These are phyloP conservation scores for Ophiostoma novo-ulmi DNA, from an alignment of 2,329 filamentous ascomycete genomes.

Conservation along the genomic window DNA sequence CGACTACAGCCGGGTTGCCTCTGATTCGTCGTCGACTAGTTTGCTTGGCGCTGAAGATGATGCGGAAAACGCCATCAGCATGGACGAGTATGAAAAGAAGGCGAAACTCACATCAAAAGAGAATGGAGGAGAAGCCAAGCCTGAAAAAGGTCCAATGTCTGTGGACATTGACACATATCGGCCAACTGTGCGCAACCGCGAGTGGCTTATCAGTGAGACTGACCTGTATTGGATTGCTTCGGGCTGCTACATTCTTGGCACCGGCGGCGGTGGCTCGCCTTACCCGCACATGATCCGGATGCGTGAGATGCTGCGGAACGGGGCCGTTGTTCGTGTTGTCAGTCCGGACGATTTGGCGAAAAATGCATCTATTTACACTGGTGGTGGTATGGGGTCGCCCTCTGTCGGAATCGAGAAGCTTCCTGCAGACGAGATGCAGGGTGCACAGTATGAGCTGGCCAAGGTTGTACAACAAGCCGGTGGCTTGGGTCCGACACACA, in stretches of 20 bases:
- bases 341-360: slow-evolving; percentile 28
- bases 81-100: slow-evolving; percentile 1
- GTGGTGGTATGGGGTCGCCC: not conserved
- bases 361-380: not conserved
- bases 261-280: slow-evolving; percentile 55
- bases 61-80: not conserved
- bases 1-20: not conserved
- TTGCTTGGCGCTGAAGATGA: not conserved
- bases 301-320: slow-evolving; percentile 46
- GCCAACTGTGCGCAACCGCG: not conserved
- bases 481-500: slow-evolving; percentile 33
- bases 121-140: not conserved
- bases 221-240: slow-evolving; percentile 54
- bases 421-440: not conserved
- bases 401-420: not conserved
- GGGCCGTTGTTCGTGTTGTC: slow-evolving; percentile 48
- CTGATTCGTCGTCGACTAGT: not conserved
- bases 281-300: slow-evolving; percentile 49
- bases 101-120: not conserved
- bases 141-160: not conserved
- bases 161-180: not conserved
- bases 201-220: slow-evolving; percentile 47
- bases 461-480: slow-evolving; percentile 43
- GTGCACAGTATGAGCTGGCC: slow-evolving; percentile 38
- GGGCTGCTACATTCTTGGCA: slow-evolving; percentile 58